A percentile compares a stretch with the other conserved stretches of the same genome.
Conservation (phyloP, 75 land plant species). For the Isoetes taiwanensis region DNA sequence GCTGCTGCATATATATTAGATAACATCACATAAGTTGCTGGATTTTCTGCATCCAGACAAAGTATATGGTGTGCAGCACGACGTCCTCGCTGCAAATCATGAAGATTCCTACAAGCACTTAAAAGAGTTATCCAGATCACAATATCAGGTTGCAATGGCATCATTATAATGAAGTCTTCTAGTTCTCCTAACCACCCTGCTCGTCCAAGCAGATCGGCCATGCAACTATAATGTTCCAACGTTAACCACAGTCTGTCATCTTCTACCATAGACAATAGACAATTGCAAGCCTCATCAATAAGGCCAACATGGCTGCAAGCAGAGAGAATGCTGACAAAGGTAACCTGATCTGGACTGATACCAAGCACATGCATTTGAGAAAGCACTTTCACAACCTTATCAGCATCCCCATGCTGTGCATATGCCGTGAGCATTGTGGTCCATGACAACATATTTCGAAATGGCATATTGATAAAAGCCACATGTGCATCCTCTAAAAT, state of each 20-base stretch:
- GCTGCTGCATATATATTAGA: too few species aligned
- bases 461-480: too few species aligned
- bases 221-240: constrained; percentile 31
- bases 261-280: constrained; percentile 18
- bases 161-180: constrained; percentile 10
- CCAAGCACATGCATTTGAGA: constrained; percentile 14
- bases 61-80: constrained; percentile 14
- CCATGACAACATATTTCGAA: constrained; percentile 22
- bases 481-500: too few species aligned
- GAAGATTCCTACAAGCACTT: constrained; percentile 21
- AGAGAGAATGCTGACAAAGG: constrained; percentile 21
- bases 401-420: constrained; percentile 15
- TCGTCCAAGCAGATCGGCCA: constrained; percentile 21
- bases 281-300: constrained; percentile 25
- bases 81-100: constrained; percentile 22
- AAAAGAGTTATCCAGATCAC: constrained; percentile 23
- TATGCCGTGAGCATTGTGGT: constrained; percentile 25
- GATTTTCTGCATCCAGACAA: too few species aligned
- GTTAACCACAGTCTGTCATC: constrained; percentile 26
- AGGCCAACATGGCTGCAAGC: constrained; percentile 32
- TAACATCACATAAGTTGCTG: too few species aligned
- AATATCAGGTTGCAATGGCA: constrained; percentile 17
- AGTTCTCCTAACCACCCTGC: constrained; percentile 24
- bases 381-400: constrained; percentile 12
- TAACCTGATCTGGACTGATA: constrained; percentile 25